These are phyloP conservation scores for Leccinum solheimii DNA, from an alignment of 1,284 basidiomycete species.

Conservation along the genomic window DNA sequence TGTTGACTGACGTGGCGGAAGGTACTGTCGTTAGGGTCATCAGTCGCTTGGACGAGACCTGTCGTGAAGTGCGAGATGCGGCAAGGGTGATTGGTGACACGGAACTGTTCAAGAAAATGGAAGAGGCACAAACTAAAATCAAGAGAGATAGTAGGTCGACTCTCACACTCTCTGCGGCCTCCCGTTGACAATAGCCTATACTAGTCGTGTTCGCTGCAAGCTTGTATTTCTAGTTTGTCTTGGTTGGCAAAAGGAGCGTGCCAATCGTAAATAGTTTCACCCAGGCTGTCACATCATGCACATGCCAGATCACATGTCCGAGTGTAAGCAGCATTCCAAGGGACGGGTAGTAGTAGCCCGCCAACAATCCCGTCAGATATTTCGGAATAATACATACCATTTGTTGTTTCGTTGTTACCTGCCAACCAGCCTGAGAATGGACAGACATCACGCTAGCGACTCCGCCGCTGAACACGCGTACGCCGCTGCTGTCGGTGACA, in stretches of 20 bases:
- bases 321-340: conserved; percentile 27
- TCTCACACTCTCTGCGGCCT: conserved; percentile 1
- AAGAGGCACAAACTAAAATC: conserved; percentile 90
- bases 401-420: conserved; percentile 2
- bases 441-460: neutral
- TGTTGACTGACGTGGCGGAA: conserved; percentile 93
- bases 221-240: conserved; percentile 68
- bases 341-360: neutral
- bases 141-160: conserved; percentile 84
- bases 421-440: conserved; percentile 17
- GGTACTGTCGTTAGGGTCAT: conserved; percentile 97
- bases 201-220: conserved; percentile 85
- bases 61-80: conserved; percentile 94
- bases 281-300: neutral
- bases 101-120: conserved; percentile 97
- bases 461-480: neutral
- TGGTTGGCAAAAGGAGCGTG: neutral
- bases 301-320: conserved; percentile 13
- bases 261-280: neutral
- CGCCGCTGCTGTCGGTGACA: neutral
- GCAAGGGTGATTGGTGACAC: conserved; percentile 97
- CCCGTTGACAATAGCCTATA: conserved; percentile 9
- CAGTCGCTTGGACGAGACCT: conserved; percentile 95
- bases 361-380: conserved; percentile 2
- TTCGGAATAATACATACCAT: neutral